phyloP scores from a whole-genome alignment of 306 rosid genomes.

The Prunus davidiana region DNA sequence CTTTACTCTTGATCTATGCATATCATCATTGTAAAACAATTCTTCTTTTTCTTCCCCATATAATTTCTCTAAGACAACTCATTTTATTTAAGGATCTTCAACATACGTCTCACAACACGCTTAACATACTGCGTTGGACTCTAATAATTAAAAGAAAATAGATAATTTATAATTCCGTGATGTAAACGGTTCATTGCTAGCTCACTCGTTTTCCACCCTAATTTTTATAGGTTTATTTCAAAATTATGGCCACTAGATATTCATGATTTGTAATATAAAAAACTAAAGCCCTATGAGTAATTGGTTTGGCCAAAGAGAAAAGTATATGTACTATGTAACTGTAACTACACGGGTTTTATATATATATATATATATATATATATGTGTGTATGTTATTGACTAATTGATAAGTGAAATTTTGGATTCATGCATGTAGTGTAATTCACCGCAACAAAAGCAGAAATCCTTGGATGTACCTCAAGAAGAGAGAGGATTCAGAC shows the following conservation, averaged over 20 bases:
- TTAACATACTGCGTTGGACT: not conserved
- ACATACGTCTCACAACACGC: not conserved
- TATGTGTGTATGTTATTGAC: too few species aligned
- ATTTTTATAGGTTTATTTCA: not conserved
- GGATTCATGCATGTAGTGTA: not conserved
- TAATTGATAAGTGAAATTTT: not conserved
- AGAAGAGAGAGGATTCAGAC: not conserved
- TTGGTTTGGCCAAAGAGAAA: not conserved
- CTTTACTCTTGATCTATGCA: slow-evolving; percentile 19
- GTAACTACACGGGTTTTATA: slow-evolving; percentile 4
- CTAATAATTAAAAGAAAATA: not conserved
- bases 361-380: too few species aligned
- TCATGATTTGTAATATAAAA: not conserved
- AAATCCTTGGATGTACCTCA: not conserved
- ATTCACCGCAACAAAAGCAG: not conserved
- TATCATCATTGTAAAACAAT: slow-evolving; percentile 15
- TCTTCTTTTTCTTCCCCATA: not conserved
- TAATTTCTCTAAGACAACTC: not conserved
- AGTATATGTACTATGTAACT: not conserved
- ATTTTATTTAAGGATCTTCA: not conserved
- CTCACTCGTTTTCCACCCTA: not conserved
- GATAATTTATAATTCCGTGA: not conserved
- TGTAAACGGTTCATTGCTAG: not conserved
- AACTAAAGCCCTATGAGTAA: not conserved
- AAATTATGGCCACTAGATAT: not conserved